Evolutionary conservation across 164 flowering plant species (phyloP).

Genomic region (Chimonanthus praecox): DNA sequence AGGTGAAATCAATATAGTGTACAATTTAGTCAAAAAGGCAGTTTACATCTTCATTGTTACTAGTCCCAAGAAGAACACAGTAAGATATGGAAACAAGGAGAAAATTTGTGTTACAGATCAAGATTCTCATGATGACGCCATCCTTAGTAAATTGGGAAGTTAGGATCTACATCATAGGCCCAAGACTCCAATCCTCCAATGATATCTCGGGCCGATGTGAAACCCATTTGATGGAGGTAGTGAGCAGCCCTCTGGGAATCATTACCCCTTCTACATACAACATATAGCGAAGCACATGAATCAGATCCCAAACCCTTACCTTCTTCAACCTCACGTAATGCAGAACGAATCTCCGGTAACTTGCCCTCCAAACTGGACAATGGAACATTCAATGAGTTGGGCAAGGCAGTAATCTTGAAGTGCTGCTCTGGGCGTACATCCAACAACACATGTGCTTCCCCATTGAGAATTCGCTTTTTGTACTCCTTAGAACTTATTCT

Average conservation of each 20-base stretch:
- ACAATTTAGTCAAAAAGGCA: no score
- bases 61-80: neutral
- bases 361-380: slow-evolving; percentile 53
- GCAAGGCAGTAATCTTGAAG: slow-evolving; percentile 74
- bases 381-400: slow-evolving; percentile 73
- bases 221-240: slow-evolving; percentile 61
- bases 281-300: slow-evolving; percentile 43
- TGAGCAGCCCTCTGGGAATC: slow-evolving; percentile 95
- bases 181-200: slow-evolving; percentile 86
- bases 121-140: neutral
- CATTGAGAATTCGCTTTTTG: slow-evolving; percentile 37
- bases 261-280: slow-evolving; percentile 88
- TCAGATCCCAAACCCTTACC: slow-evolving; percentile 14
- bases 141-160: slow-evolving; percentile 59
- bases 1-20: no score
- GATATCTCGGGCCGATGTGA: slow-evolving; percentile 64
- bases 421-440: slow-evolving; percentile 94
- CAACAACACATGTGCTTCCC: slow-evolving; percentile 69
- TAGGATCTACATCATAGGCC: slow-evolving; percentile 78
- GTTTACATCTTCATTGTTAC: no score
- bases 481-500: slow-evolving; percentile 80
- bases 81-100: neutral
- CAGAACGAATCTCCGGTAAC: slow-evolving; percentile 42
- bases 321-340: slow-evolving; percentile 39
- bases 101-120: neutral